Evolutionary conservation across 1,284 basidiomycete genomes (phyloP), one percentile per base, ranked within the genome.

Genomic region (Leccinum fallax): DNA sequence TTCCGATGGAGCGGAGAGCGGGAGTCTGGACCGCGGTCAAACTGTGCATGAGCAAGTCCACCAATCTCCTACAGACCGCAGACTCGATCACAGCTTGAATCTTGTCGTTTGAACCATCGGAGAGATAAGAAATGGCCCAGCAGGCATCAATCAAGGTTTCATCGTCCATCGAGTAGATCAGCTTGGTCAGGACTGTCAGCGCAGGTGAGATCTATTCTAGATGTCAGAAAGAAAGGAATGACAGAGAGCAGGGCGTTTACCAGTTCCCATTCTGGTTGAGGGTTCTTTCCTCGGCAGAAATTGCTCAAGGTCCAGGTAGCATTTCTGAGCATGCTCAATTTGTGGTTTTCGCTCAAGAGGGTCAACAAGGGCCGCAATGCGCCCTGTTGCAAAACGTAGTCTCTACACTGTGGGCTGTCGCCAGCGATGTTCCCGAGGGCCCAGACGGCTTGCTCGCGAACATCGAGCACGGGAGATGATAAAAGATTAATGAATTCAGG

Each of bases 81-180:
- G 93, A 94, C 80, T 99, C 97, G 71, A 99, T 99, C 65, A 99
- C 97, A 46, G 97, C 97, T 78, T 99, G 97, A 66, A 99, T 99
- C 84, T 99, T 99, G 80, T 99, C 97, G 76, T 98, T 98, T 56
- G 96, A 95, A 51, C 97, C 97, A 76, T 99, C 97, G 2, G 97
- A 99, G 38, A 99, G 90, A 80, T 99, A 99, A 30, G 96, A 98
- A 77, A 99, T 97, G 53, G 97, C 97, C 97, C 97, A 99, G 84
- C 97, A 99, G 32, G 97, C 97, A 77, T 99, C 97, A 75, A 99
- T 99, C 71, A 99, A 83, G 65, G 98, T 97, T 80, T 99, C 97
- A 74, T 99, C 97, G 76, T 99, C 97, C 73, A 98, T 87, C 55
- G 97, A 98, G 81, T 99, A 99, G 78, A 99, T 98, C 71, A 99